A percentile compares a stretch with the other conserved stretches of the same genome.
Evolutionary conservation across 805 yeast species (phyloP).

Genomic region (Yarrowia bubula): DNA sequence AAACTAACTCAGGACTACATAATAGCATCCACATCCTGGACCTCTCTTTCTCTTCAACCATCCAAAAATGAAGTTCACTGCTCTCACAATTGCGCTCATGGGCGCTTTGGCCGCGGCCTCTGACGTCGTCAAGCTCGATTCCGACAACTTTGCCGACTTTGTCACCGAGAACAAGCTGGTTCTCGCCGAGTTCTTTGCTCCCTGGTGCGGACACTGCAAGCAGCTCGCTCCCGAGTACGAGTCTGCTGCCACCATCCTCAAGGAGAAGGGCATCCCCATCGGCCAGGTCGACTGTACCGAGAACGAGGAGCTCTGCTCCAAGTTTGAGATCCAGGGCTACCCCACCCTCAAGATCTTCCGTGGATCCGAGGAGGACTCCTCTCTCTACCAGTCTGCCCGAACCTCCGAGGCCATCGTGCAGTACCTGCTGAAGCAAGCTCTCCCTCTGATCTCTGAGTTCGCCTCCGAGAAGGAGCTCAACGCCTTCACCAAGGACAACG

Average conservation of each 20-base stretch:
- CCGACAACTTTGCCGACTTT: slow-evolving; percentile 63
- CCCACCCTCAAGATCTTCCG: slow-evolving; percentile 79
- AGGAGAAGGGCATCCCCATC: slow-evolving; percentile 41
- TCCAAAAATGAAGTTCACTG: slow-evolving; percentile 43
- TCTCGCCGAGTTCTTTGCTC: slow-evolving; percentile 87
- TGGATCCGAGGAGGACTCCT: slow-evolving; percentile 40
- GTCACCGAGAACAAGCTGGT: slow-evolving; percentile 69
- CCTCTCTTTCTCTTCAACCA: slow-evolving; percentile 13
- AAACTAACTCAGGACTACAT: slow-evolving; percentile 22
- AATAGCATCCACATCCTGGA: slow-evolving; percentile 9
- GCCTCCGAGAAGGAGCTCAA: slow-evolving; percentile 51
- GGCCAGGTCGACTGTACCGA: slow-evolving; percentile 82
- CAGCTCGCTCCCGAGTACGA: slow-evolving; percentile 62
- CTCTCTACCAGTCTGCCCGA: slow-evolving; percentile 84
- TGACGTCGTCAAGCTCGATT: slow-evolving; percentile 77
- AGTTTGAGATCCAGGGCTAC: slow-evolving; percentile 67
- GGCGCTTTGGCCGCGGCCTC: slow-evolving; percentile 57
- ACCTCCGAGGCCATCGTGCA: slow-evolving; percentile 70
- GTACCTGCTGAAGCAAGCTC: slow-evolving; percentile 76
- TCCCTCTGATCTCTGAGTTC: slow-evolving; percentile 66
- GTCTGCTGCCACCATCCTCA: slow-evolving; percentile 62
- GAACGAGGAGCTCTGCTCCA: slow-evolving; percentile 66
- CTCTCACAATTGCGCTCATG: slow-evolving; percentile 36
- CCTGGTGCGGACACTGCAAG: slow-evolving; percentile 97
- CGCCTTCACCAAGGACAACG: slow-evolving; percentile 46